Evolutionary conservation across 2,329 filamentous ascomycete species (phyloP).

Genomic region (Aspergillus sp.): DNA sequence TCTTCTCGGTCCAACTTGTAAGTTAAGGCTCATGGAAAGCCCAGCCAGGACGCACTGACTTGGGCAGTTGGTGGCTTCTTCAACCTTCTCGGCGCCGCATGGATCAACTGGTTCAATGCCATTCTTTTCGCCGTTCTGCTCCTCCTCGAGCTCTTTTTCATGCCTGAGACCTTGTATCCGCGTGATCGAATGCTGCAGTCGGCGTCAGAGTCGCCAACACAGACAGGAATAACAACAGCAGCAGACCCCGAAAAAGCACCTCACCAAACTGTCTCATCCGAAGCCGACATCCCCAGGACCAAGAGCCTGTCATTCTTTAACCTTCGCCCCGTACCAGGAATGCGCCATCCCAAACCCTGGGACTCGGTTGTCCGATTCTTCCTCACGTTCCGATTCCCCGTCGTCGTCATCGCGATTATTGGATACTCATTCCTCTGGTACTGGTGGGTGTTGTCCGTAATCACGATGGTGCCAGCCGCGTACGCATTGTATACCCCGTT

Average conservation of each 20-base stretch:
- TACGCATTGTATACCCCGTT: constrained; percentile 45
- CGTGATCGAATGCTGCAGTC: constrained; percentile 42
- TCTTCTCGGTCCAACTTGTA: constrained; percentile 43
- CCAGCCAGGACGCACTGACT: not conserved
- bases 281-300: constrained; percentile 29
- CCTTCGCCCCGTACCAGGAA: constrained; percentile 42
- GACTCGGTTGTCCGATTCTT: constrained; percentile 42
- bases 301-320: constrained; percentile 42
- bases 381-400: constrained; percentile 42
- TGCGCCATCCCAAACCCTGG: constrained; percentile 47
- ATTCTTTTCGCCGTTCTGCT: constrained; percentile 48
- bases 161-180: constrained; percentile 54
- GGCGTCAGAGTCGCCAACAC: constrained; percentile 20
- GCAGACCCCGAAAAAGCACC: constrained; percentile 1
- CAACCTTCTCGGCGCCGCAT: constrained; percentile 40
- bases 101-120: constrained; percentile 51
- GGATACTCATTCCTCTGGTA: constrained; percentile 51
- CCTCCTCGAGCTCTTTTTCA: constrained; percentile 42
- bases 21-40: constrained; percentile 5
- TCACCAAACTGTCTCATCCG: not conserved
- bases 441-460: constrained; percentile 51
- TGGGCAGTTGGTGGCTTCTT: constrained; percentile 47
- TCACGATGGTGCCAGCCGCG: constrained; percentile 48
- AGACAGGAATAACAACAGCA: constrained; percentile 3
- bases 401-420: constrained; percentile 41